Evolutionary conservation across 441 rosid genomes (phyloP), one percentile per base, ranked within the genome.

Genomic region (Eruca vesicaria): DNA sequence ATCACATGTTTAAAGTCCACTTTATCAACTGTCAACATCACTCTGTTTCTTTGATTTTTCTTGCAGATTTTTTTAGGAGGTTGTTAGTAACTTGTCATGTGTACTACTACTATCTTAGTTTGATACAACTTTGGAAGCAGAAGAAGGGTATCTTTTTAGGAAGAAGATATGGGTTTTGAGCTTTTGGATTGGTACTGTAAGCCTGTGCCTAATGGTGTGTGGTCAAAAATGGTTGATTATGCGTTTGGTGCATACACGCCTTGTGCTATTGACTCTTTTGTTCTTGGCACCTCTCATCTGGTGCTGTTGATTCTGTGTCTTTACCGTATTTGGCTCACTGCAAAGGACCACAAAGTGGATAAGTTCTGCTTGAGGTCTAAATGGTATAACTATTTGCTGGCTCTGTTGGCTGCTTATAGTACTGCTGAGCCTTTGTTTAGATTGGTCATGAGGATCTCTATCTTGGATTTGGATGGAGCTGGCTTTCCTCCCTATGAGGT

Each of bases 241-340:
- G 97, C 97, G 14, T 92, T 96, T 77, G 99, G 99, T 62, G 89
- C 86, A 19, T 94, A 89, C 85, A 94, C 98, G 52, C 99, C 99
- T 41, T 94, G 99, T 78, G 95, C 91, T 41, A 79, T 93, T n/a
- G 95, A 92, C 72, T 84, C 92, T 57, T 66, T 92, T 72, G 99
- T 94, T 70, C 56, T 96, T 33, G 80, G 82, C 10, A 26, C 87
- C 62, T 86, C 97, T 68, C 89, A 94, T 76, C 65, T 94, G 82
- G 86, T 78, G 63, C 85, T 96, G 58, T 72, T 89, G 85, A 84
- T 84, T 33, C 78, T 96, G 4, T 94, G 97, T 80, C 73, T 86
- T 69, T 89, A 90, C 66, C 84, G 98, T 5, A 75, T 92, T 73
- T 96, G 98, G 99, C 86, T 90, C 69, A 88, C 58, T 67, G 80